Evolutionary conservation across 495 filamentous ascomycete genomes (phyloP).

Genomic region (Parachaetomium inaequale): DNA sequence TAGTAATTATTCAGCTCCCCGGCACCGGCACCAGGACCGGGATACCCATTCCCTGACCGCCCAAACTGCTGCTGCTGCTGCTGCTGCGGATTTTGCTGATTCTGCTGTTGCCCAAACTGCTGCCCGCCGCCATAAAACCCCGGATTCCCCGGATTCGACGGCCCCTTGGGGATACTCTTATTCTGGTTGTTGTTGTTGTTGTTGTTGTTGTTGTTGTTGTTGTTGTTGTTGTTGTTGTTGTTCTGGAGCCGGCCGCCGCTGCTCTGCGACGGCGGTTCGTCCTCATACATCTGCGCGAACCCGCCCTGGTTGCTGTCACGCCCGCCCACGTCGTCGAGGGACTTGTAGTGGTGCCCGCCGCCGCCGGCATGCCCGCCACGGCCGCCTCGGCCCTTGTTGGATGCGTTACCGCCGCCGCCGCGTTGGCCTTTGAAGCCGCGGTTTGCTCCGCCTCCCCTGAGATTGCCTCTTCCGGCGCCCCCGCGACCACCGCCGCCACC

Average conservation of each 20-base stretch:
- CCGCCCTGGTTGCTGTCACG: conserved; percentile 37
- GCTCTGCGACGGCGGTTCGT: too few species aligned
- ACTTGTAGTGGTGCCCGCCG: conserved; percentile 36
- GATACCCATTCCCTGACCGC: conserved; percentile 8
- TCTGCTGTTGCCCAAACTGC: not conserved
- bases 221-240: too few species aligned
- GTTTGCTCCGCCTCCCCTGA: conserved; percentile 8
- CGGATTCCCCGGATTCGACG: conserved; percentile 14
- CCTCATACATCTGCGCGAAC: conserved; percentile 42
- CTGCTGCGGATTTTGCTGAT: not conserved
- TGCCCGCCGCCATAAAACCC: conserved; percentile 5
- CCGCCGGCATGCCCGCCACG: conserved; percentile 31
- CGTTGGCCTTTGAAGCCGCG: conserved; percentile 28
- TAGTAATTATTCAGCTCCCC: conserved; percentile 30
- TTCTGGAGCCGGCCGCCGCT: conserved; percentile 25
- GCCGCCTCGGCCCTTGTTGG: conserved; percentile 21
- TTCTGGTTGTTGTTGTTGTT: too few species aligned
- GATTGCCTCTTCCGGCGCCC: not conserved
- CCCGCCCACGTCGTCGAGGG: conserved; percentile 42
- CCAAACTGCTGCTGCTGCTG: conserved; percentile 9
- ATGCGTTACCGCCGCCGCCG: too few species aligned
- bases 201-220: too few species aligned
- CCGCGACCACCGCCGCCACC: not conserved
- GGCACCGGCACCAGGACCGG: conserved; percentile 3
- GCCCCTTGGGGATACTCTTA: conserved; percentile 18